Evolutionary conservation across 2,329 filamentous ascomycete genomes (phyloP), one percentile per base, ranked within the genome.

Genomic region (Aspergillus sp.): DNA sequence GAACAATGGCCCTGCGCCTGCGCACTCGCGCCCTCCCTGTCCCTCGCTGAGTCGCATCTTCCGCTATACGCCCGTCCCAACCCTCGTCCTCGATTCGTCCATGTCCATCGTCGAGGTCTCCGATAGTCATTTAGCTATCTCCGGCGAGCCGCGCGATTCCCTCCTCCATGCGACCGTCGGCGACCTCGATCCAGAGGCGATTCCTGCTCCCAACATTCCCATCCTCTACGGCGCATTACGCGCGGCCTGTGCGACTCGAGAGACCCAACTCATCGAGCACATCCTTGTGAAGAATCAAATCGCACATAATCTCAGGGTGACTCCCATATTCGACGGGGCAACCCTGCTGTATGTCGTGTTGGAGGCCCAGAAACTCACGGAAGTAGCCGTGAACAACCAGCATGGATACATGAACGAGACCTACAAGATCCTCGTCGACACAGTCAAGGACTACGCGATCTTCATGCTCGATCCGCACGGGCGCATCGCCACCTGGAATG

Each of bases 401-500:
- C 76, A 80, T 54, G 66, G 78, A 54, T 79, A 81, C 64, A 69
- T 75, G 52, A 81, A 80, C 63, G 82, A 85, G 63, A 80, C 79
- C 4, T 87, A 86, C 66, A 82, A 82, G n/a, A 82, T 87, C 40
- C 74, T 89, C 33, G 77, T 87, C 37, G 81, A 87, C 61, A 83
- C 81, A 0, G 82, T 86, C 64, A 84, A 82, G 69, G 83, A 86
- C 60, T 86, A 86, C 63, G 84, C 84, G 57, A 87, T 87, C 59
- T 88, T 86, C 65, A 82, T 86, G 73, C 76, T 87, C 27, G 83
- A 86, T 52, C 77, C 81, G 0, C 70, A 74, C 3, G 84, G 84
- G n/a, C 73, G 80, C 62, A 78, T 87, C 15, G 77, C 77, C 1
- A 85, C 83, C 0, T 86, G 84, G 84, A 86, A 86, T 61, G 73